Evolutionary conservation across 2,329 filamentous ascomycete species (phyloP), one percentile per base, ranked within the genome.

Genomic region (Aspergillus puulaauensis): DNA sequence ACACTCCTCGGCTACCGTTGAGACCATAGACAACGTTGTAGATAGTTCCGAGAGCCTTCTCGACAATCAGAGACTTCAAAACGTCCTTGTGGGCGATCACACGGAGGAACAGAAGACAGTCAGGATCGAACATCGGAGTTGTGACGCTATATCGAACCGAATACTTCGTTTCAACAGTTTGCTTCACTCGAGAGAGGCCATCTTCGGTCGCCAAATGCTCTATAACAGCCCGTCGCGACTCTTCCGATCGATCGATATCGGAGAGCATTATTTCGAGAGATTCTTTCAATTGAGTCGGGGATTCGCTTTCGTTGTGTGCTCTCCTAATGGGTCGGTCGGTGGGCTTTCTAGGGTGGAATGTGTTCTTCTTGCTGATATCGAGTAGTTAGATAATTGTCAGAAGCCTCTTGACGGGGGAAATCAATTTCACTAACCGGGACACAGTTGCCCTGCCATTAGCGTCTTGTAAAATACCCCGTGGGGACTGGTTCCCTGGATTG

Each of bases 11-110:
- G 3, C 17, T 52, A 9, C 59, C 56, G n/a, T 54, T 23, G 3
- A 35, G 56, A 6, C 59, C 59, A 21, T 61, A 58, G 11, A 61
- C 53, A 21, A 58, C 56, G 23, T 61, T 61, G 33, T 58, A 61
- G 14, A 61, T 58, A 6, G 59, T 61, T n/a, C 59, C 59, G 7
- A 59, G 35, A n/a, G 48, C 39, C 33, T 56, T 56, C 46, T 61
- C 56, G 4, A 61, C 49, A 4, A 37, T 39, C 27, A 58, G 48
- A 6, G 59, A 61, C 6, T 27, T 40, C n/a, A 53, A 17, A 6
- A 56, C 5, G 12, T 53, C 41, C 3, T 51, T 44, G 27, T 55
- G 21, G 15, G 54, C 49, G 8, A 61, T 49, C 3, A 61, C 8
- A 17, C 31, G 39, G 24, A 61, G 44, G 43, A 61, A 61, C 11